Conservation (phyloP, 352 stramenopile species). For the Phytophthora constricta region DNA sequence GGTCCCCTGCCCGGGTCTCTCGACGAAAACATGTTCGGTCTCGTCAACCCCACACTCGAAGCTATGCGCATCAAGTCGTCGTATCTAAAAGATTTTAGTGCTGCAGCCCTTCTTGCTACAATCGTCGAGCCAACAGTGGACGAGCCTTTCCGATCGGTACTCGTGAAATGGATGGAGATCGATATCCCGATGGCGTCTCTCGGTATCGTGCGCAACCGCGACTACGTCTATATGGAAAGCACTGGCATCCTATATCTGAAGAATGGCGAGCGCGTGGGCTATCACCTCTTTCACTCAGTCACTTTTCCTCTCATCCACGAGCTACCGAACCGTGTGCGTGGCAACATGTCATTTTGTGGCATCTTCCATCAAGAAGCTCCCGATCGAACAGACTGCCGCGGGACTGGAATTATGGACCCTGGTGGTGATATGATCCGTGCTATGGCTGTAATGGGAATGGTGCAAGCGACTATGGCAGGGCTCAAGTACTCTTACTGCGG, state of each 20-base stretch:
- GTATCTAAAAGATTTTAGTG: constrained; percentile 28
- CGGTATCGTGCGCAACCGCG: constrained; percentile 27
- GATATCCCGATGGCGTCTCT: constrained; percentile 7
- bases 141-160: constrained; percentile 44
- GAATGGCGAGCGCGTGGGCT: constrained; percentile 25
- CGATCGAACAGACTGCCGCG: constrained; percentile 22
- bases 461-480: constrained; percentile 21
- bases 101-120: constrained; percentile 48
- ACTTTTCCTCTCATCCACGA: constrained; percentile 27
- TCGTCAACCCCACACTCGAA: constrained; percentile 36
- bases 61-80: constrained; percentile 29
- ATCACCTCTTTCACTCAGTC: constrained; percentile 32
- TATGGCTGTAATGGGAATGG: constrained; percentile 16
- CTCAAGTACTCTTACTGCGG: constrained; percentile 40
- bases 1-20: constrained; percentile 33
- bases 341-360: constrained; percentile 48
- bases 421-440: constrained; percentile 29
- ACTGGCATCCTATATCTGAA: constrained; percentile 13
- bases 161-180: constrained; percentile 47
- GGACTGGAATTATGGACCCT: constrained; percentile 25
- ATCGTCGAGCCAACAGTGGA: constrained; percentile 45
- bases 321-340: constrained; percentile 26
- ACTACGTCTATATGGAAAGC: constrained; percentile 34
- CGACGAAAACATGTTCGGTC: constrained; percentile 50
- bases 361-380: constrained; percentile 35